Conservation (phyloP, 257 asterid genomes). For the Solanum rostratum region DNA sequence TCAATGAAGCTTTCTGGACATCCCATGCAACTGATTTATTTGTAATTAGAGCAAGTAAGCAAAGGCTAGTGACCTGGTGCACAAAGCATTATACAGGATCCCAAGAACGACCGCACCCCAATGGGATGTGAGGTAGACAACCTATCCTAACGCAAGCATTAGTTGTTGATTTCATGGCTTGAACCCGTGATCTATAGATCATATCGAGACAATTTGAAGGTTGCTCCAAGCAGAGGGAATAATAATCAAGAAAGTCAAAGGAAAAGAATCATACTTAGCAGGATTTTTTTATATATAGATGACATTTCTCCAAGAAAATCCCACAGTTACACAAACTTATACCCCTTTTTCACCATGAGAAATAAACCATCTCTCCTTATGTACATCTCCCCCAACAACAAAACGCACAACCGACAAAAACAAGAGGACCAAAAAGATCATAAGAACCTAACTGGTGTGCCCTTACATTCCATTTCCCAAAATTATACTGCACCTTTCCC, state of each 20-base stretch:
- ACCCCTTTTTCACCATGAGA: neutral
- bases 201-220: neutral
- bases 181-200: neutral
- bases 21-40: neutral
- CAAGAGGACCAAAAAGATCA: neutral
- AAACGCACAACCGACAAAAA: neutral
- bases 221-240: neutral
- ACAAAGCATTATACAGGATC: neutral
- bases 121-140: too few relatives aligned
- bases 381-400: constrained; percentile 11
- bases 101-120: neutral
- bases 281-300: neutral
- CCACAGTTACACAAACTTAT: constrained; percentile 6
- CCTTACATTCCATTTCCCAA: neutral
- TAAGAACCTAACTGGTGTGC: neutral
- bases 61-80: neutral
- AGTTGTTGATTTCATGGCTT: neutral
- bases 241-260: neutral
- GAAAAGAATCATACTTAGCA: neutral
- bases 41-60: neutral
- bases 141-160: neutral
- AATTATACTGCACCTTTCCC: neutral
- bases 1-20: neutral
- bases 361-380: neutral
- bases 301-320: neutral